Evolutionary conservation across 2,329 filamentous ascomycete species (phyloP).

Genomic region (Ramichloridium luteum): DNA sequence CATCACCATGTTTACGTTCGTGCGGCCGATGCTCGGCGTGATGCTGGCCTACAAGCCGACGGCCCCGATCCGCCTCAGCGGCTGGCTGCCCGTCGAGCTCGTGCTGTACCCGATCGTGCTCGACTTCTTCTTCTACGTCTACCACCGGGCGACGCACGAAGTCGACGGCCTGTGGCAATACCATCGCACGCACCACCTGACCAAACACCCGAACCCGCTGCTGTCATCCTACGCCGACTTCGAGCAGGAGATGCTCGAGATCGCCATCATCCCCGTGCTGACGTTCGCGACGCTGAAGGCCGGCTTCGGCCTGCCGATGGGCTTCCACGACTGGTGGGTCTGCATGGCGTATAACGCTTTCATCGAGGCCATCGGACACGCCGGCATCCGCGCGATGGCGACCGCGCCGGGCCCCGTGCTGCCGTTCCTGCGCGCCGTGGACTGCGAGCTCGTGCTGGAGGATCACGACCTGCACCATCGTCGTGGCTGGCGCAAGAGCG

Average conservation of each 20-base stretch:
- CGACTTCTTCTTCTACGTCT: conserved; percentile 35
- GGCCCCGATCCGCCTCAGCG: conserved; percentile 12
- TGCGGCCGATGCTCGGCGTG: conserved; percentile 2
- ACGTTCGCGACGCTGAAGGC: conserved; percentile 26
- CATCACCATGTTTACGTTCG: neutral
- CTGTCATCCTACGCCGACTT: conserved; percentile 29
- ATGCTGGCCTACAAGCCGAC: neutral
- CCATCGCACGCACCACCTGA: conserved; percentile 33
- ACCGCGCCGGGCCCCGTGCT: conserved; percentile 24
- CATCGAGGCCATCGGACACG: conserved; percentile 28
- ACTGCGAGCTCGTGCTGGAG: conserved; percentile 29
- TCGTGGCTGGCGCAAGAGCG: conserved; percentile 25
- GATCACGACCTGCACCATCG: conserved; percentile 30
- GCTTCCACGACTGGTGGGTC: conserved; percentile 36
- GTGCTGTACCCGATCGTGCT: conserved; percentile 30
- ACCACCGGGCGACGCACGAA: conserved; percentile 32
- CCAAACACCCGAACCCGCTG: conserved; percentile 32
- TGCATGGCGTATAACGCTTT: conserved; percentile 32
- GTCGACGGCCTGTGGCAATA: conserved; percentile 28
- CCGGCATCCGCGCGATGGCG: conserved; percentile 26
- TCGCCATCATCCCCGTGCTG: conserved; percentile 28
- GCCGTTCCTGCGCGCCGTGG: conserved; percentile 23
- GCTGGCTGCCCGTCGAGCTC: conserved; percentile 26
- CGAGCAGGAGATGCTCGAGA: conserved; percentile 32
- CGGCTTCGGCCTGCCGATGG: conserved; percentile 28